Evolutionary conservation across 768 basidiomycete genomes (phyloP), one percentile per base, ranked within the genome.

Genomic region (Kwoniella europaea): DNA sequence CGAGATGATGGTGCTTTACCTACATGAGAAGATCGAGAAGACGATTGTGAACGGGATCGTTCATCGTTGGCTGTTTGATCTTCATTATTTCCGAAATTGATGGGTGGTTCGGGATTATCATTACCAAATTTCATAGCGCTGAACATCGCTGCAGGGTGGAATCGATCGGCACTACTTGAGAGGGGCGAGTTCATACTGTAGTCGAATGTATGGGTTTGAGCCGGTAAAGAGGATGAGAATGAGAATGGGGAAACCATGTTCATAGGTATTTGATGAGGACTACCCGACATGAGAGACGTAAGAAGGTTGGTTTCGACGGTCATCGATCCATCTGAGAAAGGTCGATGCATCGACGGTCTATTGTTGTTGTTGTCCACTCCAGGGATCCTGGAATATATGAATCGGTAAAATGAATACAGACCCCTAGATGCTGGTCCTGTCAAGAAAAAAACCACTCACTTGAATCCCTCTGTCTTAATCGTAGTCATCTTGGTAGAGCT

Each of bases 321-420:
- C 74, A 76, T 74, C 18, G 78, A 79, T 2, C 75, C 78, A 53
- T 76, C 78, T 2, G 75, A 75, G 60, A 79, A 76, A 3, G 75
- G 78, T 52, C 78, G 69, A 20, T 74, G 68, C 50, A 70, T 71
- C 15, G 63, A 44, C 13, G 75, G 75, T 67, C 75, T 67, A 22
- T 55, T 44, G 18, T 60, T 58, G 15, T 44, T 42, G 55, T 58
- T 54, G 9, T 70, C 68, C 13, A 62, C 20, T 15, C 68, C 68
- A 29, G 68, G 68, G 29, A 70, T 58, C 12, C 68, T 70, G 42
- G 10, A 16, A 4, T 55, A 16, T 16, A 15, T 27, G 13, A 43
- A 29, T 56, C 9, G 53, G 10, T 18, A 54, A 41, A n/a, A 41
- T 65, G 43, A 67, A 22, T 35, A 44, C 1, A 56, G 24, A 43